These are phyloP conservation scores for Boletellus emodensis DNA, from an alignment of 768 basidiomycete species.

Conservation along the genomic window DNA sequence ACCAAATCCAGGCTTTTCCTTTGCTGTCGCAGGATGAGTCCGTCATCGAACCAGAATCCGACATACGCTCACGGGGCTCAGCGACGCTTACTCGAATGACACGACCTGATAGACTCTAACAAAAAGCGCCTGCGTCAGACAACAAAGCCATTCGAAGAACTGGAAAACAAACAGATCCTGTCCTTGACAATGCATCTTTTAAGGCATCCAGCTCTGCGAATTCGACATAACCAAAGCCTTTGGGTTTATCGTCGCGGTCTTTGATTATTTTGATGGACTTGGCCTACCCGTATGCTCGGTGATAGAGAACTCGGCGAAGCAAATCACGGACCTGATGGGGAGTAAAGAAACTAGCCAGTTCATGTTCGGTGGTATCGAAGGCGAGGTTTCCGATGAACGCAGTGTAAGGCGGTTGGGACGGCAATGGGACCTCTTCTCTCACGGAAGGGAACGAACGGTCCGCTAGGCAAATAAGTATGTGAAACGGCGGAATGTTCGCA, in stretches of 20 bases:
- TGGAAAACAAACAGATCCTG: slow-evolving; percentile 54
- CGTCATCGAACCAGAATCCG: not conserved
- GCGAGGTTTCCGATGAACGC: slow-evolving; percentile 96
- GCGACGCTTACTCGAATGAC: slow-evolving; percentile 90
- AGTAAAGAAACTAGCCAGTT: slow-evolving; percentile 78
- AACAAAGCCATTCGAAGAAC: not conserved
- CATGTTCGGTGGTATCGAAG: slow-evolving; percentile 84
- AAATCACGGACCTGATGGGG: slow-evolving; percentile 49
- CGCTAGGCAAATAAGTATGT: slow-evolving; percentile 31
- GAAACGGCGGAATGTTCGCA: slow-evolving; percentile 7
- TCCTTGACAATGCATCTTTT: slow-evolving; percentile 75
- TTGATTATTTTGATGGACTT: slow-evolving; percentile 90
- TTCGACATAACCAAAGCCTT: slow-evolving; percentile 98
- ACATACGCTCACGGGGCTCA: slow-evolving; percentile 75
- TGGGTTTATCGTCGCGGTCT: slow-evolving; percentile 90
- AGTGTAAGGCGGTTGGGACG: slow-evolving; percentile 89
- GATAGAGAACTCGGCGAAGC: not conserved
- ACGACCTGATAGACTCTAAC: slow-evolving; percentile 69
- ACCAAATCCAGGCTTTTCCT: slow-evolving; percentile 64
- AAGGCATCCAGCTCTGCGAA: slow-evolving; percentile 84
- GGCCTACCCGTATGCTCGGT: slow-evolving; percentile 40
- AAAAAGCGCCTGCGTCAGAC: not conserved
- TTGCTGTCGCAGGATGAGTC: slow-evolving; percentile 47
- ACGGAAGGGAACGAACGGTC: slow-evolving; percentile 57
- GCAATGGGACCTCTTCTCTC: slow-evolving; percentile 94